phyloP scores from a whole-genome alignment of 768 basidiomycete genomes.

The Cantharellus anzutake region DNA sequence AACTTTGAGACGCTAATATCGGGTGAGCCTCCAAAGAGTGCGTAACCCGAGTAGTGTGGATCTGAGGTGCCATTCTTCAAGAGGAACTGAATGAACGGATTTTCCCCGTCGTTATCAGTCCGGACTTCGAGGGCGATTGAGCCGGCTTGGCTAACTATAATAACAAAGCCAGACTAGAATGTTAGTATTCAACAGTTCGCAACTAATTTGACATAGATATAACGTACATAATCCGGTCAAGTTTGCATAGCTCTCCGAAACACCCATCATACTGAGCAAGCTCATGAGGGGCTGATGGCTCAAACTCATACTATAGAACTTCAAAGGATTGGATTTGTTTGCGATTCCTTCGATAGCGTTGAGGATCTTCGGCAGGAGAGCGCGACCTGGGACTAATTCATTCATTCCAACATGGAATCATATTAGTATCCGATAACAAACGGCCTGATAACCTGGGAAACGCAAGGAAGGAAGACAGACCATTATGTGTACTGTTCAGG shows the following conservation, averaged over 20 bases:
- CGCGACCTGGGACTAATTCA: conserved; percentile 57
- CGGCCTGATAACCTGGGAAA: not conserved
- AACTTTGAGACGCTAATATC: conserved; percentile 41
- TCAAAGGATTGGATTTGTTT: conserved; percentile 60
- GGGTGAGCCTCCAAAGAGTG: conserved; percentile 38
- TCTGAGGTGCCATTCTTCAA: conserved; percentile 50
- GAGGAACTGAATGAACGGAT: conserved; percentile 40
- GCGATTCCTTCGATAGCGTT: conserved; percentile 56
- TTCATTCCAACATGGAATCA: not conserved
- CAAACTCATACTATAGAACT: conserved; percentile 57
- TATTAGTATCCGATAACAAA: not conserved
- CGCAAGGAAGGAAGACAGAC: conserved; percentile 24
- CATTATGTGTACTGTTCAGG: conserved; percentile 50
- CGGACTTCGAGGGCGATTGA: conserved; percentile 41
- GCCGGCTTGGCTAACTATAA: conserved; percentile 41
- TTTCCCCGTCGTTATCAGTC: conserved; percentile 34
- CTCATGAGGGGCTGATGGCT: conserved; percentile 88
- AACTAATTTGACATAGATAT: not conserved
- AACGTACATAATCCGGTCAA: conserved; percentile 19
- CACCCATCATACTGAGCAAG: conserved; percentile 63
- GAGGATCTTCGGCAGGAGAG: conserved; percentile 53
- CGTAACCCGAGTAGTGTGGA: conserved; percentile 30
- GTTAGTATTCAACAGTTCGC: not conserved
- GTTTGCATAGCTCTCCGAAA: conserved; percentile 28
- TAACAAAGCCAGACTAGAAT: not conserved